phyloP scores from a whole-genome alignment of 2,329 filamentous ascomycete species.

The Chaetomium sp. region DNA sequence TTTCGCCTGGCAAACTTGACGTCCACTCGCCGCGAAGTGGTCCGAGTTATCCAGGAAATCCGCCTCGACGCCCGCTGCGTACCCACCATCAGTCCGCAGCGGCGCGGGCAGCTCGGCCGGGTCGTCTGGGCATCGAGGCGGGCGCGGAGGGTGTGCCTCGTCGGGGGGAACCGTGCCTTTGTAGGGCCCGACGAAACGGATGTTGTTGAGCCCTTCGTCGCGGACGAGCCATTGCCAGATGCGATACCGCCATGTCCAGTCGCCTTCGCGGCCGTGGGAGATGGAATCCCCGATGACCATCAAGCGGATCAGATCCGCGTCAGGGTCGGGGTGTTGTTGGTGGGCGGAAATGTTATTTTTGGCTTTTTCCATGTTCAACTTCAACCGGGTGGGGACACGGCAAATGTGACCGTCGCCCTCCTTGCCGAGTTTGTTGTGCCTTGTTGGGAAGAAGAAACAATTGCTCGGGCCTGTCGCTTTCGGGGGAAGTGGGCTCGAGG shows the following conservation, averaged over 20 bases:
- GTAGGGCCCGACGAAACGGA: constrained; percentile 33
- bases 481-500: too few species aligned
- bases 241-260: constrained; percentile 38
- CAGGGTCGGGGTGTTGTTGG: not conserved
- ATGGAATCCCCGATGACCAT: constrained; percentile 37
- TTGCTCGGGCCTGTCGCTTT: too few species aligned
- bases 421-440: too few species aligned
- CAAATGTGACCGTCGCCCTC: too few species aligned
- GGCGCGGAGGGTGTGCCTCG: constrained; percentile 14
- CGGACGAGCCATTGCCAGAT: constrained; percentile 34
- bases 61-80: constrained; percentile 25
- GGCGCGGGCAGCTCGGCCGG: constrained; percentile 10
- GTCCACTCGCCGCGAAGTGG: constrained; percentile 32
- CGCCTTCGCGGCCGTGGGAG: constrained; percentile 33
- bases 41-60: constrained; percentile 24
- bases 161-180: constrained; percentile 28
- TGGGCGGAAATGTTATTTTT: not conserved
- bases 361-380: too few species aligned
- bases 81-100: constrained; percentile 25
- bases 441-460: too few species aligned
- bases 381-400: too few species aligned
- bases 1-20: constrained; percentile 29
- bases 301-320: constrained; percentile 13
- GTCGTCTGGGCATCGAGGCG: constrained; percentile 15
- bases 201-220: constrained; percentile 15